phyloP scores from a whole-genome alignment of 345 rosid genomes.

The Camelina laxa region DNA sequence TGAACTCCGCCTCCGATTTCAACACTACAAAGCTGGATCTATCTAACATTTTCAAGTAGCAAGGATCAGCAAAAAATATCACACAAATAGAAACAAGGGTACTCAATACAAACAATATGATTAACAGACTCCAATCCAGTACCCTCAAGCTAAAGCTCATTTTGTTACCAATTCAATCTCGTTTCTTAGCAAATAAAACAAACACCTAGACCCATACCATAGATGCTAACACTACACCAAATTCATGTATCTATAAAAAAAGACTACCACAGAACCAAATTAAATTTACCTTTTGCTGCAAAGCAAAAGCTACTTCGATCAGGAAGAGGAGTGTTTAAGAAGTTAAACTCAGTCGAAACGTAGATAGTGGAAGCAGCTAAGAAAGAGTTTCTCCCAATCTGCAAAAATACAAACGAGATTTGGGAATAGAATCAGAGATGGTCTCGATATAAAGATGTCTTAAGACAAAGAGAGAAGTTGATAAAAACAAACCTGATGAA shows the following conservation, averaged over 20 bases:
- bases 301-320: slow-evolving; percentile 40
- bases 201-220: neutral
- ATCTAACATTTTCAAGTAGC: slow-evolving; percentile 42
- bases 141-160: neutral
- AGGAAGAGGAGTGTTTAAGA: slow-evolving; percentile 26
- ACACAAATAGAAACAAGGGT: neutral
- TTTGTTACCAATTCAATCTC: neutral
- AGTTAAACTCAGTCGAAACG: slow-evolving; percentile 38
- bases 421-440: slow-evolving; percentile 13
- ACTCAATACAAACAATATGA: neutral
- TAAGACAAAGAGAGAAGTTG: neutral
- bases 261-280: neutral
- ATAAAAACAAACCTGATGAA: slow-evolving; percentile 32
- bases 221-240: neutral
- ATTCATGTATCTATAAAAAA: neutral
- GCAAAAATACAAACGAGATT: slow-evolving; percentile 15
- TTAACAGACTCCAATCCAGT: neutral
- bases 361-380: slow-evolving; percentile 36
- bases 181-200: neutral
- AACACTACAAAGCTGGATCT: slow-evolving; percentile 50
- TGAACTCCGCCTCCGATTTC: slow-evolving; percentile 65
- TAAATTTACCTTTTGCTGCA: slow-evolving; percentile 25
- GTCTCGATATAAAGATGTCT: neutral
- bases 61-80: neutral
- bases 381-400: slow-evolving; percentile 38